Evolutionary conservation across 1,284 basidiomycete genomes (phyloP).

Genomic region (Rhodotorula sp.): DNA sequence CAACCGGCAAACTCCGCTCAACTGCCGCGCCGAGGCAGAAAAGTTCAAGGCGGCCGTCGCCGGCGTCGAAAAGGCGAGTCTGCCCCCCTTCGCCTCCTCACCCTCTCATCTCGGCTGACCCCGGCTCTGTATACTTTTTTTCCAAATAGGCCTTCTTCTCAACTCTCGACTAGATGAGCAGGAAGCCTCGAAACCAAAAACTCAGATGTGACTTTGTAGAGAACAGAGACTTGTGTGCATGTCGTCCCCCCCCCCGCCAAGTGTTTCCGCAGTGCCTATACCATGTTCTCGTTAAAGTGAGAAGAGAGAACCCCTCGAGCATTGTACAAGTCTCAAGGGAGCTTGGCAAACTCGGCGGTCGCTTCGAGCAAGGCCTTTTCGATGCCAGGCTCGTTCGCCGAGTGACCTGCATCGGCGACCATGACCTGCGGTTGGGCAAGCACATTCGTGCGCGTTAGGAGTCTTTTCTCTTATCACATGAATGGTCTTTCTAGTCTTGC

Average conservation of each 20-base stretch:
- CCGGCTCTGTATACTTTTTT: not conserved
- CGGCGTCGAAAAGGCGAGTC: constrained; percentile 31
- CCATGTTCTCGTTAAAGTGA: too few relatives aligned
- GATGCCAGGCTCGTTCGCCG: constrained; percentile 73
- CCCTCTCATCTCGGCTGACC: not conserved
- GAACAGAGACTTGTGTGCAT: too few relatives aligned
- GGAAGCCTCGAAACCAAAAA: too few relatives aligned
- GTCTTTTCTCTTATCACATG: too few relatives aligned
- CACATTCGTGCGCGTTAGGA: too few relatives aligned
- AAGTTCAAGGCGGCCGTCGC: constrained; percentile 39
- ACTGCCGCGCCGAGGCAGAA: constrained; percentile 34
- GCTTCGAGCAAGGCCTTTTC: constrained; percentile 70
- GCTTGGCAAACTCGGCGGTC: constrained; percentile 47
- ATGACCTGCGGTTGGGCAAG: constrained; percentile 48
- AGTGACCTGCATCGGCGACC: constrained; percentile 89
- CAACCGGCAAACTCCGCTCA: constrained; percentile 33
- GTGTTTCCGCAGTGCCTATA: too few relatives aligned
- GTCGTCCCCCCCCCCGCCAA: too few relatives aligned
- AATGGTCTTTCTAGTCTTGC: not conserved
- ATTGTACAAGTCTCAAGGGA: not conserved
- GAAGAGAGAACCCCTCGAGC: not conserved
- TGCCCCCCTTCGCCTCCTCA: not conserved
- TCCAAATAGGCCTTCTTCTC: not conserved
- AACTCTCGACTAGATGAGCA: not conserved
- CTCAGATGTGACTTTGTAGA: too few relatives aligned